These are phyloP conservation scores for Quillaja saponaria DNA, from an alignment of 306 rosid genomes.

Conservation along the genomic window DNA sequence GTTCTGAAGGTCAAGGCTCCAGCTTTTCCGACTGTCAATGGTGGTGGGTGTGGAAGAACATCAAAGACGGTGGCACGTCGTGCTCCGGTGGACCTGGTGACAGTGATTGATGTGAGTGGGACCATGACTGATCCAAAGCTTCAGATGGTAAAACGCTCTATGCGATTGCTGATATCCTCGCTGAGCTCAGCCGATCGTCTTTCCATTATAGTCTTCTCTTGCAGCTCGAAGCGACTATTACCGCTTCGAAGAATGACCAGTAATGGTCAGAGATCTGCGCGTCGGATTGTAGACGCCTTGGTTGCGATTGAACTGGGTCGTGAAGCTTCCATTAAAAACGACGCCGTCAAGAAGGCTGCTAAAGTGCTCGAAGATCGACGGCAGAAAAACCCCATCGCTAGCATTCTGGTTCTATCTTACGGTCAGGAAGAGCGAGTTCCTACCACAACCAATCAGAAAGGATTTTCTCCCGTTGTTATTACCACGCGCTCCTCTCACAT, in stretches of 20 bases:
- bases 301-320: conserved; percentile 49
- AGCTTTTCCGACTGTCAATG: conserved; percentile 4
- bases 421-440: conserved; percentile 35
- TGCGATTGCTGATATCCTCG: conserved; percentile 65
- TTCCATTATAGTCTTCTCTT: conserved; percentile 81
- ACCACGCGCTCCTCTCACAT: conserved; percentile 52
- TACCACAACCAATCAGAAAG: conserved; percentile 2
- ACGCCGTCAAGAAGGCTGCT: conserved; percentile 84
- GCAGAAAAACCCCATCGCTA: conserved; percentile 64
- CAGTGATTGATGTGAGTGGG: conserved; percentile 69
- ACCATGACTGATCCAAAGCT: conserved; percentile 49
- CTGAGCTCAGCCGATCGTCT: conserved; percentile 71
- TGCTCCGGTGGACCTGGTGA: conserved; percentile 74
- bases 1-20: conserved; percentile 71
- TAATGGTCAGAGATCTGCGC: conserved; percentile 68
- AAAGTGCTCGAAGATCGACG: conserved; percentile 92
- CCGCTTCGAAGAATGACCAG: conserved; percentile 69
- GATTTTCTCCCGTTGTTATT: conserved; percentile 29
- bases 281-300: conserved; percentile 47
- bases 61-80: conserved; percentile 33
- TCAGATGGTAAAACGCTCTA: conserved; percentile 63
- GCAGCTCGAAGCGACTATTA: conserved; percentile 70
- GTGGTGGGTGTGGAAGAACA: background rate
- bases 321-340: conserved; percentile 50
- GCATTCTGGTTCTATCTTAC: conserved; percentile 59